Base-by-base conservation (phyloP, 805 yeast species). In the Wickerhamomyces rabaulensis region DNA sequence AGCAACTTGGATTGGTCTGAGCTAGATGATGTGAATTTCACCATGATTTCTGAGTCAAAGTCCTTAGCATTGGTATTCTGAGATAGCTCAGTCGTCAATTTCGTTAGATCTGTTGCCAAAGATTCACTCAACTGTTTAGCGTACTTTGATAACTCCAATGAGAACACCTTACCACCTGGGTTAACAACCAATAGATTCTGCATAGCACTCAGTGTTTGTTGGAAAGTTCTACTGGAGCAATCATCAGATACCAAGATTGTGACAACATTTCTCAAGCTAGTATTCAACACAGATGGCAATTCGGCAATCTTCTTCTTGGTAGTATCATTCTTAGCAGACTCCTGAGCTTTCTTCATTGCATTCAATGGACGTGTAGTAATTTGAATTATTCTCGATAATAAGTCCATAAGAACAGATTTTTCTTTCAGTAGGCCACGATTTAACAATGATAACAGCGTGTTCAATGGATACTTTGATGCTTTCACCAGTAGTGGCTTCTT, bases 1-100 rank as follows among this genome's bases (percentile, higher is more conserved):
- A 92, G 69, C n/a, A 94, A 66, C 57, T 89, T 90, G 8, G 97
- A 87, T 62, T 94, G 98, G 50, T 86, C 90, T 0, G 96, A 86
- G 38, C 86, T 80, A 1, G 90, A 79, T 0, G 88, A 78, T 2
- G 94, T 86, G 58, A 91, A 87, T 54, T 79, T 79, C 23, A 78
- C 67, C 49, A 90, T 71, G 3, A 80, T 67, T 22, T 76, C 79
- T 20, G 76, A 73, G 41, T 75, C 78, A 25, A 79, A 70, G 23
- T 77, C 80, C 23, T 70, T 70, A 4, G 70, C 72, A 29, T 62
- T 69, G 37, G 55, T 44, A 19, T 66, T 62, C 2, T 60, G 57
- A 17, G 63, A 48, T 29, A 86, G 70, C 27, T 76, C 80, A 1
- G 53, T 58, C 1, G 76, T 63, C 40, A 88, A 68, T 1, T 57